Base-by-base conservation (phyloP, 768 basidiomycete species). In the Cystofilobasidium capitatum region DNA sequence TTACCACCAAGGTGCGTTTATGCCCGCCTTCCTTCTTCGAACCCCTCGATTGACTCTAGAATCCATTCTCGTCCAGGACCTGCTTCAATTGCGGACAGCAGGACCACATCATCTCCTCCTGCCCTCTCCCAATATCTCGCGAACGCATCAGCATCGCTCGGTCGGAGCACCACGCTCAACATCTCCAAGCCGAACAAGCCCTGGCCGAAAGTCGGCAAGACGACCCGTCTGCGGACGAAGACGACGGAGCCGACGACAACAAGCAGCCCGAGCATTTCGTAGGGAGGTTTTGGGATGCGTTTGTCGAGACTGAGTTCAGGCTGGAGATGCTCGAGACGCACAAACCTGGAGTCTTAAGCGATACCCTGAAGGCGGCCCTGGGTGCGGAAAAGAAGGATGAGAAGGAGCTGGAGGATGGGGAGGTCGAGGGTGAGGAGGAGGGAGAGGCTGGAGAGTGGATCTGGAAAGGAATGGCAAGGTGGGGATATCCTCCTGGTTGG, bases 401-500 rank as follows among this genome's bases (percentile, higher is more conserved):
- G n/a, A 12, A 45, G 26, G 10, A 16, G n/a, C 58, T 54, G 58
- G 13, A 37, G 9, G 59, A 59, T 6, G 59, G 60, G 20, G 45
- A 51, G 51, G 57, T 40, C 29, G 66, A 33, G 2, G 29, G 29
- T 33, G 20, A 57, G 13, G 59, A 45, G 22, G 35, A 36, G 22
- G 26, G 26, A 14, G 66, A 62, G 60, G 16, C 44, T 22, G 66
- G 66, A 10, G 47, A 44, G n/a, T 62, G 55, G 44, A 68, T 68
- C 22, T 68, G 66, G 66, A 57, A 73, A 51, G 83, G 84, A 55
- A 88, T 89, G 74, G 79, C 83, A 33, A 71, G 78, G 44, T 88
- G 86, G 86, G 88, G 88, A 0, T 89, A 88, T 73, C 88, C 88
- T n/a, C 81, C 80, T 17, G 88, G 88, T 0, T 89, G 87, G 86